Base-by-base conservation (phyloP, 2,329 filamentous ascomycete genomes). In the Scolecobasidium constrictum region DNA sequence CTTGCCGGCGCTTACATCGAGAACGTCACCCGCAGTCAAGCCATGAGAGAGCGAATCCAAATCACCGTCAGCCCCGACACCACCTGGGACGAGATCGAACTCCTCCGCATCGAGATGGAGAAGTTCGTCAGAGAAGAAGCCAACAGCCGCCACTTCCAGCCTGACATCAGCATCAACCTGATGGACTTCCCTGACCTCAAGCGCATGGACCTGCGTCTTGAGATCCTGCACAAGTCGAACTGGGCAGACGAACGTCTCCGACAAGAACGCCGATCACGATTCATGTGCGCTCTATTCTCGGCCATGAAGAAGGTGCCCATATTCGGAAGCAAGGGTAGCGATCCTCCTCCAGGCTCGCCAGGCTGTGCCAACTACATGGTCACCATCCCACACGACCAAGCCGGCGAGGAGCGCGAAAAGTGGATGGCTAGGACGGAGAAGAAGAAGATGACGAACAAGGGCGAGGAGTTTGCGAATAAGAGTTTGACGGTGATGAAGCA, bases 171-270 rank as follows among this genome's bases (percentile, higher is more conserved):
- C 28, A 93, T 86, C 0, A 87, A 94, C 61, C 69, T 96, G 52
- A 77, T 76, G 18, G 77, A 78, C 7, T 79, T 96, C 40, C 78
- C 81, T 18, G 81, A 94, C 52, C 84, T 87, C 26, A 86, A 90
- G 57, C 84, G 81, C 5, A 81, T 94, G 55, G 87, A 80, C 3
- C 73, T 95, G 55, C 95, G 94, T 61, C 78, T 96, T 44, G 81
- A 95, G 55, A 94, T 94, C 69, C 95, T 95, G 69, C 94, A 95
- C 73, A 95, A 95, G 62, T 86, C 83, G 46, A 95, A 90, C 60
- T 95, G 84, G 76, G 90, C 95, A 59, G 95, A 95, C 57, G 90
- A 96, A 58, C 71, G 93, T 35, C 71, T 95, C 18, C 87, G 90
- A 64, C 74, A 95, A 2, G 85, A 83, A 52, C 78, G 90, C 15